These are phyloP conservation scores for Parathielavia hyrcaniae DNA, from an alignment of 495 filamentous ascomycete species.

Conservation along the genomic window DNA sequence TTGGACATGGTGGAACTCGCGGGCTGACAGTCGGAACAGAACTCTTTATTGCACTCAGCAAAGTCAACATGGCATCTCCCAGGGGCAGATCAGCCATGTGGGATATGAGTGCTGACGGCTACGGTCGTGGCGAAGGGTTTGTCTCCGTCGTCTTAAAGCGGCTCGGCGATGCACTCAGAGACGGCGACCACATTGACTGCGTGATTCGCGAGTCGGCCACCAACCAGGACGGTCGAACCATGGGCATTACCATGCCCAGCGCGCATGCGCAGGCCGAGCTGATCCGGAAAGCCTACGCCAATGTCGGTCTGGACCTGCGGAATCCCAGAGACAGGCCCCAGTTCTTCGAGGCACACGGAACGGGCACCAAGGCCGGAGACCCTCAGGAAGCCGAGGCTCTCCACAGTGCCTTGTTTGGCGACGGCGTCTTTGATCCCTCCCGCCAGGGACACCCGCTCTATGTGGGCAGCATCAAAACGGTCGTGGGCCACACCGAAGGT, in stretches of 20 bases:
- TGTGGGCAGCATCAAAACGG: slow-evolving; percentile 53
- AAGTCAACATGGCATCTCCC: too few relatives aligned
- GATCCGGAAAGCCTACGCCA: slow-evolving; percentile 43
- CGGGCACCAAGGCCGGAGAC: slow-evolving; percentile 27
- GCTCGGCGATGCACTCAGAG: slow-evolving; percentile 43
- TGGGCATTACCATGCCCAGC: slow-evolving; percentile 49
- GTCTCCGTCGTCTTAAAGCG: slow-evolving; percentile 50
- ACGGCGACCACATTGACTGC: slow-evolving; percentile 50
- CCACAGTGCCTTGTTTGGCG: background rate
- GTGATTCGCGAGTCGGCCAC: slow-evolving; percentile 50
- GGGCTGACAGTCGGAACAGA: too few relatives aligned
- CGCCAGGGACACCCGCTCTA: slow-evolving; percentile 25
- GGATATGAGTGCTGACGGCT: slow-evolving; percentile 63
- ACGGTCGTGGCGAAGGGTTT: slow-evolving; percentile 55
- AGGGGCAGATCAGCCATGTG: too few relatives aligned
- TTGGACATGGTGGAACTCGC: too few relatives aligned
- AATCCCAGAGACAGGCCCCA: slow-evolving; percentile 26
- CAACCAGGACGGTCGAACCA: slow-evolving; percentile 50
- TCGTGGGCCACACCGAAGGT: slow-evolving; percentile 52
- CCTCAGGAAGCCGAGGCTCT: background rate
- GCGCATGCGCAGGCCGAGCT: slow-evolving; percentile 44
- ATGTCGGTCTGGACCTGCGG: slow-evolving; percentile 35
- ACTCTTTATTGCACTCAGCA: too few relatives aligned
- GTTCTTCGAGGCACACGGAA: slow-evolving; percentile 45
- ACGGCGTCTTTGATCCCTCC: too few relatives aligned